These are phyloP conservation scores for Penicillium waksmanii DNA, from an alignment of 495 filamentous ascomycete species.

Conservation along the genomic window DNA sequence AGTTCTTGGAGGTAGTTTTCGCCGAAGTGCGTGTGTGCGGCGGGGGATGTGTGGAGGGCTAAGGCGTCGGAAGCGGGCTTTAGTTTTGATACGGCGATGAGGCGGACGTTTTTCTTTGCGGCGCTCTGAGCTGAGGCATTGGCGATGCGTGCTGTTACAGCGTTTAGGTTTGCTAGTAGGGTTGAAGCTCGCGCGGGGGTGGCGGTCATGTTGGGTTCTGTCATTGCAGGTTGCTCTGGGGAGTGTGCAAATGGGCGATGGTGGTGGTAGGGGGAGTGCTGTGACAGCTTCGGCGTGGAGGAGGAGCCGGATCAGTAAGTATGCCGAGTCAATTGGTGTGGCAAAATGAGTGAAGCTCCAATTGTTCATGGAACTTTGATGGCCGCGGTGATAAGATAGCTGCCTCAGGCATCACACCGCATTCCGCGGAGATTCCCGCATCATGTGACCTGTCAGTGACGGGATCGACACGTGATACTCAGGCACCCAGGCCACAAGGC, in stretches of 20 bases:
- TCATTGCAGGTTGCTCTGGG: slow-evolving; percentile 13
- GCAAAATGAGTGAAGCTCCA: too few species aligned
- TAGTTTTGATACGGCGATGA: slow-evolving; percentile 93
- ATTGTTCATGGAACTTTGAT: not conserved
- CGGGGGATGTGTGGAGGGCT: slow-evolving; percentile 67
- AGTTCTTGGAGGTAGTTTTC: slow-evolving; percentile 98
- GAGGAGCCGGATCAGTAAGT: not conserved
- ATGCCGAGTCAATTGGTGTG: not conserved
- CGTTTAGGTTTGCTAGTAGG: slow-evolving; percentile 43
- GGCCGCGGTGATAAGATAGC: slow-evolving; percentile 10
- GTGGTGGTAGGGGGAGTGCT: not conserved
- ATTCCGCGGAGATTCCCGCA: slow-evolving; percentile 21
- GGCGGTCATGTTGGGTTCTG: slow-evolving; percentile 36
- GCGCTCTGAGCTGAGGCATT: slow-evolving; percentile 27
- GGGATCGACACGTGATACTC: not conserved
- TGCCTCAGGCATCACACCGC: slow-evolving; percentile 23
- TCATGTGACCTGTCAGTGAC: slow-evolving; percentile 14
- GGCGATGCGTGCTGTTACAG: slow-evolving; percentile 40
- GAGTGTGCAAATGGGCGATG: not conserved
- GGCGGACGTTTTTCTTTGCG: slow-evolving; percentile 55
- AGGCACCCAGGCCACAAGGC: slow-evolving; percentile 1
- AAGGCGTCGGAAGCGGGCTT: slow-evolving; percentile 90
- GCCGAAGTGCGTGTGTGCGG: slow-evolving; percentile 79
- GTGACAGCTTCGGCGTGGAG: not conserved
- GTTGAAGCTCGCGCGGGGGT: slow-evolving; percentile 41